phyloP scores from a whole-genome alignment of 1,139 yeast species.

The Sugiyamaella castrensis region DNA sequence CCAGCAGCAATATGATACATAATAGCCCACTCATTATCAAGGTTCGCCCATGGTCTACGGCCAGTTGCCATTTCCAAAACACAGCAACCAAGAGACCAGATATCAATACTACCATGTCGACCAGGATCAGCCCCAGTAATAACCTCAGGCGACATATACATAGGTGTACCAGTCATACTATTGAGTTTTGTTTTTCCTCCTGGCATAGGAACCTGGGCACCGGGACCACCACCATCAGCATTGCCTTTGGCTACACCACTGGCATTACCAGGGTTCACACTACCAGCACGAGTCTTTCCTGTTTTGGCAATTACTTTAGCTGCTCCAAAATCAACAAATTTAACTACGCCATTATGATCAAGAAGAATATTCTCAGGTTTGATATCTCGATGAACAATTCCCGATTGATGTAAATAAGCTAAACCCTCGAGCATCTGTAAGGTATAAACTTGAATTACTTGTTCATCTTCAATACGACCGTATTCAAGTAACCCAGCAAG shows the following conservation, averaged over 20 bases:
- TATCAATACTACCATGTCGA: constrained; percentile 62
- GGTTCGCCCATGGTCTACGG: constrained; percentile 57
- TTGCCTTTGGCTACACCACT: constrained; percentile 6
- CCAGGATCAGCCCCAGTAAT: constrained; percentile 74
- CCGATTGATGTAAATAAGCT: constrained; percentile 90
- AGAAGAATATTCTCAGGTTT: constrained; percentile 92
- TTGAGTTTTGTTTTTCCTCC: constrained; percentile 39
- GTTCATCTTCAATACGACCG: constrained; percentile 94
- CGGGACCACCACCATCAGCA: constrained; percentile 6
- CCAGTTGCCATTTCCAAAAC: constrained; percentile 88
- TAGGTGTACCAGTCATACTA: constrained; percentile 90
- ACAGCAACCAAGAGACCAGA: constrained; percentile 86
- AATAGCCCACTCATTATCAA: constrained; percentile 97
- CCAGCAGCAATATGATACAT: constrained; percentile 99
- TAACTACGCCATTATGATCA: constrained; percentile 89
- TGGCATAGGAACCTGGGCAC: neutral
- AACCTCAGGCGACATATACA: constrained; percentile 99
- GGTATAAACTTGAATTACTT: constrained; percentile 86
- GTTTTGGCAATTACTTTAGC: constrained; percentile 87
- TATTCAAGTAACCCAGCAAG: constrained; percentile 77
- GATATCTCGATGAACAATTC: constrained; percentile 95
- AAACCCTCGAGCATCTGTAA: constrained; percentile 93
- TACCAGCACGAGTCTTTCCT: constrained; percentile 44
- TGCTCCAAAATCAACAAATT: constrained; percentile 96
- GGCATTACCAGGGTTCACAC: constrained; percentile 16